Conservation (phyloP, 176 grass and related monocot genomes). For the Bromus sterilis region DNA sequence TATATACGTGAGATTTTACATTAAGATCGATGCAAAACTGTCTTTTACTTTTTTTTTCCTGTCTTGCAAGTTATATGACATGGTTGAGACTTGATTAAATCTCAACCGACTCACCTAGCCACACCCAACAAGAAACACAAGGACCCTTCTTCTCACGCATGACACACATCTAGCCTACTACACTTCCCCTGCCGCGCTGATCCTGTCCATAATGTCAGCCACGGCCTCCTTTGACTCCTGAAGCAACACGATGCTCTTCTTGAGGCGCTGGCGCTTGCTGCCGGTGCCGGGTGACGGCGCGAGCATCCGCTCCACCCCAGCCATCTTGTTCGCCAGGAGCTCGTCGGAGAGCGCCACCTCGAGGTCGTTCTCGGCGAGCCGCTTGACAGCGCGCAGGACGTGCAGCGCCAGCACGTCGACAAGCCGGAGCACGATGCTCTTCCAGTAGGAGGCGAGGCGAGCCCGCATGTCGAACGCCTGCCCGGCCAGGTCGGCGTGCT, state of each 20-base stretch:
- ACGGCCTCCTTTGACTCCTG: slow-evolving; percentile 36
- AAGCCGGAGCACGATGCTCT: slow-evolving; percentile 31
- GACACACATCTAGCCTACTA: neutral
- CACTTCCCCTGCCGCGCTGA: slow-evolving; percentile 2
- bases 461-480: slow-evolving; percentile 49
- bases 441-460: slow-evolving; percentile 46
- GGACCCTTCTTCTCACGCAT: too few species aligned
- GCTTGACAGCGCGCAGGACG: slow-evolving; percentile 10
- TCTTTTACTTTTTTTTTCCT: too few species aligned
- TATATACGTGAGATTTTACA: too few species aligned
- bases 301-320: slow-evolving; percentile 34
- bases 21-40: too few species aligned
- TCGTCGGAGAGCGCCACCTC: slow-evolving; percentile 33
- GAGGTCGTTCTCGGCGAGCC: slow-evolving; percentile 36
- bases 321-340: slow-evolving; percentile 10
- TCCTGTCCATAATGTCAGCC: slow-evolving; percentile 8
- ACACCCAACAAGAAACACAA: too few species aligned
- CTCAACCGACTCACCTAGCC: too few species aligned
- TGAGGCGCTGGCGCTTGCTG: slow-evolving; percentile 19
- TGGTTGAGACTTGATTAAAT: too few species aligned
- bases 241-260: slow-evolving; percentile 39
- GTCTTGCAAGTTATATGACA: too few species aligned
- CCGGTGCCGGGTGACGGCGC: slow-evolving; percentile 20
- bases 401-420: slow-evolving; percentile 40
- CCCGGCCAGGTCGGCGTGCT: neutral